Evolutionary conservation across 352 stramenopile species (phyloP), one percentile per base, ranked within the genome.

Genomic region (Globisporangium radiosum): DNA sequence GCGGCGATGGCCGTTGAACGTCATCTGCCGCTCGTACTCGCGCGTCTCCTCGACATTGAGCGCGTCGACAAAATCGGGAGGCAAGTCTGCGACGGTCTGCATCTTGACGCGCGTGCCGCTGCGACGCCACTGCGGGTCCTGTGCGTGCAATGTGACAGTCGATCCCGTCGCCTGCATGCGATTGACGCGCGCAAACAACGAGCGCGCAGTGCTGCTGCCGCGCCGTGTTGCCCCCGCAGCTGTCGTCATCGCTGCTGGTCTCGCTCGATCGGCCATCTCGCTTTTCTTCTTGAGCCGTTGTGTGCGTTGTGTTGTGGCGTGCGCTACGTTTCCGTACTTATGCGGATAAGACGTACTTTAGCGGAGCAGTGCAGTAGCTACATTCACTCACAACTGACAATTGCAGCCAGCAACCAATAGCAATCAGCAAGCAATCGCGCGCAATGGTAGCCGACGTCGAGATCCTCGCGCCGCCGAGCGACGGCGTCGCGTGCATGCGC

Each of bases 401-500:
- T 33, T 33, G 25, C 25, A 33, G 25, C 25, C 25, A 33, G 25
- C 25, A 33, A 33, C 25, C 25, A 33, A 33, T 33, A 33, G 25
- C 43, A 11, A 19, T 4, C 43, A 47, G 11, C 13, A 43, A 47
- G 53, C 40, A 57, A 57, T 19, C 11, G 40, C 5, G 25, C 25
- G 45, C 19, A 45, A 73, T 69, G 65, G 54, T 65, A 14, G 58
- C 62, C 5, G 71, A 86, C 47, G 57, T 72, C 37, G 80, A 89
- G 66, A 70, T 92, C 57, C 71, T 75, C 47, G 80, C 83, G 55
- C 80, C 87, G 52, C 87, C 89, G 36, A 85, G 75, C 52, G 89
- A 97, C 67, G 85, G 86, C 60, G 85, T 96, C 47, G 88, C 83
- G 40, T 80, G 76, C 59, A 52, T 97, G 54, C 86, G 84, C 65